These are phyloP conservation scores for Yarrowia keelungensis DNA, from an alignment of 805 yeast genomes.

Conservation along the genomic window DNA sequence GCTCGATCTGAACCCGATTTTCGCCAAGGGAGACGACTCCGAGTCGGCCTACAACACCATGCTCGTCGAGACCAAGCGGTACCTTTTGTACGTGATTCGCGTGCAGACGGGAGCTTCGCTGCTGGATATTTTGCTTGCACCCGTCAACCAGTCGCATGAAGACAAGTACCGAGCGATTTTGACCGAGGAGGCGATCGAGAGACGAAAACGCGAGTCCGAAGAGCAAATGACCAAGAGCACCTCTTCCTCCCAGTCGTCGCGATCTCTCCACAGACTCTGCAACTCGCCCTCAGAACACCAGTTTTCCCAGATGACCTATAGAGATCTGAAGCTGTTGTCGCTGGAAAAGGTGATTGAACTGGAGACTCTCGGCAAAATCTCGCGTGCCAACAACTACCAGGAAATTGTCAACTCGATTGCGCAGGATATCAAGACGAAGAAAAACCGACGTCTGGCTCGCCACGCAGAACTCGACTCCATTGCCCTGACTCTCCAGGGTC, in stretches of 20 bases:
- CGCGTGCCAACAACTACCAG: constrained; percentile 77
- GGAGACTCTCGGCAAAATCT: constrained; percentile 68
- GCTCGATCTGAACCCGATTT: constrained; percentile 65
- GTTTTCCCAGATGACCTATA: constrained; percentile 53
- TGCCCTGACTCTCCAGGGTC: constrained; percentile 54
- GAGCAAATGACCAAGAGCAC: constrained; percentile 41
- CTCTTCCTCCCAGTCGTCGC: constrained; percentile 51
- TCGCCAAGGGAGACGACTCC: constrained; percentile 53
- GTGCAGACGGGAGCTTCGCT: constrained; percentile 76
- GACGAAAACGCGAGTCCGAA: constrained; percentile 50
- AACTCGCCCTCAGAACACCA: constrained; percentile 26
- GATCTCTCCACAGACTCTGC: constrained; percentile 37
- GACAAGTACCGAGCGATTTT: constrained; percentile 63
- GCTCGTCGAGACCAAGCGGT: constrained; percentile 79
- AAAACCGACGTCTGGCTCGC: constrained; percentile 58
- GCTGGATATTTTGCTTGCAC: constrained; percentile 70
- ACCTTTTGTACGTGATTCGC: constrained; percentile 79
- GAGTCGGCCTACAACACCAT: constrained; percentile 67
- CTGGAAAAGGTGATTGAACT: constrained; percentile 77
- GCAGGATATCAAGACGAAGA: constrained; percentile 69
- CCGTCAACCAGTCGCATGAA: constrained; percentile 75
- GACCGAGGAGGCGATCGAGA: constrained; percentile 52
- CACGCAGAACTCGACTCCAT: constrained; percentile 57
- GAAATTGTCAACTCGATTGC: constrained; percentile 83
- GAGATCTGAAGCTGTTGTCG: constrained; percentile 77